phyloP scores from a whole-genome alignment of 768 basidiomycete species.

The Amanita brunnescens region DNA sequence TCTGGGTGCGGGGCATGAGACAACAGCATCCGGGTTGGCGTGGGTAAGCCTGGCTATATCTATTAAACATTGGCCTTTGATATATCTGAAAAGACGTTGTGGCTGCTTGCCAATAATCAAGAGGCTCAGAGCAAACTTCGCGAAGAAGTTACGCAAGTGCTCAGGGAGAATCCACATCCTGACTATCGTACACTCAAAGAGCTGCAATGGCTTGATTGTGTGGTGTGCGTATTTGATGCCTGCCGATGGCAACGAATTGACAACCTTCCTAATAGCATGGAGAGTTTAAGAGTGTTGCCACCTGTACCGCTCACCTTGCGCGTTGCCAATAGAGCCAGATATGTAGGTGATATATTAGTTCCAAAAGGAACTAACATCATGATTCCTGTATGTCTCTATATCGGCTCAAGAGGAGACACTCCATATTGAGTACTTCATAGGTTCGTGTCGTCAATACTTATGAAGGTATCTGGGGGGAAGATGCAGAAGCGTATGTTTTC shows the following conservation, averaged over 20 bases:
- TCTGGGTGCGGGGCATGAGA: constrained; percentile 30
- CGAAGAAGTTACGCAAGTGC: constrained; percentile 31
- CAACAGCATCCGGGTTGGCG: constrained; percentile 30
- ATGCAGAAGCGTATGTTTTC: constrained; percentile 35
- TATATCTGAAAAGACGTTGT: constrained; percentile 24
- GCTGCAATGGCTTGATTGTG: constrained; percentile 32
- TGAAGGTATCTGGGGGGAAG: constrained; percentile 40
- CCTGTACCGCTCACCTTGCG: constrained; percentile 32
- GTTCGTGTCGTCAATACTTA: constrained; percentile 44
- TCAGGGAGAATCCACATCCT: constrained; percentile 24
- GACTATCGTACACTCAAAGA: constrained; percentile 33
- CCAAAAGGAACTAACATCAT: constrained; percentile 31
- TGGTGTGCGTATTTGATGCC: constrained; percentile 13
- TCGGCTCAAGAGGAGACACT: neutral
- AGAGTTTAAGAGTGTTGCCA: constrained; percentile 31
- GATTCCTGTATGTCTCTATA: too few relatives aligned
- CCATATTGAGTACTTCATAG: constrained; percentile 16
- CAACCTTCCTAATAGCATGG: constrained; percentile 21
- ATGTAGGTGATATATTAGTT: constrained; percentile 29
- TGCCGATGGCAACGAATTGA: neutral
- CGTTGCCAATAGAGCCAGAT: constrained; percentile 19
- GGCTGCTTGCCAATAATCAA: constrained; percentile 41
- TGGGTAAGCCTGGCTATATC: neutral
- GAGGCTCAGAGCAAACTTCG: constrained; percentile 35
- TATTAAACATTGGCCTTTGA: constrained; percentile 5